Percentiles rank a stretch among this genome's conserved stretches.
These are phyloP conservation scores for Lycium barbarum DNA, from an alignment of 257 asterid genomes.

Conservation along the genomic window DNA sequence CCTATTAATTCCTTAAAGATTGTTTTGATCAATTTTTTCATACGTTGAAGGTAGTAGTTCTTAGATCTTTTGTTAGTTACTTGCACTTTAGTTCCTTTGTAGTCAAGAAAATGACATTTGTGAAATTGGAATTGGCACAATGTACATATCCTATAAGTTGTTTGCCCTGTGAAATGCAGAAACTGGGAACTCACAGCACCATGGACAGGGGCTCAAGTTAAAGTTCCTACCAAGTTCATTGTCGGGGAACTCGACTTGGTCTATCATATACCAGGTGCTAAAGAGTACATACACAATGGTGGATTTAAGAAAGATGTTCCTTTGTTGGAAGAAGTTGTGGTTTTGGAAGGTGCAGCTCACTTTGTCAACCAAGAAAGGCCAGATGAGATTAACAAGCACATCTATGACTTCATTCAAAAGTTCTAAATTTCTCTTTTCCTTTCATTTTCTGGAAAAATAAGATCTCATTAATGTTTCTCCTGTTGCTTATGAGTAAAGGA, in stretches of 20 bases:
- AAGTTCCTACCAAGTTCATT: slow-evolving; percentile 35
- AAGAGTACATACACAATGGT: slow-evolving; percentile 40
- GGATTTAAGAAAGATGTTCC: slow-evolving; percentile 36
- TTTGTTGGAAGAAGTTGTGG: slow-evolving; percentile 31
- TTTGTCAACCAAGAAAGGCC: slow-evolving; percentile 33
- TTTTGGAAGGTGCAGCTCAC: slow-evolving; percentile 34
- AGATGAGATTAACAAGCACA: slow-evolving; percentile 28
- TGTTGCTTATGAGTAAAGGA: neutral
- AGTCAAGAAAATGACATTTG: neutral
- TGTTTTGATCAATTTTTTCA: neutral
- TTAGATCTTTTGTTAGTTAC: neutral
- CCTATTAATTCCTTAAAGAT: neutral
- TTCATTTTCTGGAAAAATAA: neutral
- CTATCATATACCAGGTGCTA: slow-evolving; percentile 27
- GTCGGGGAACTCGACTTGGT: slow-evolving; percentile 38
- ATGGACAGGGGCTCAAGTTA: slow-evolving; percentile 40
- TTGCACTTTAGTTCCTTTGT: neutral
- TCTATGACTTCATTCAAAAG: slow-evolving; percentile 34
- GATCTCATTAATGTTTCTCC: neutral
- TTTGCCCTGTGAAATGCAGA: slow-evolving; percentile 13
- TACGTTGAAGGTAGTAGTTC: neutral
- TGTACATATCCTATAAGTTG: neutral
- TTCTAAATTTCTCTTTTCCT: neutral
- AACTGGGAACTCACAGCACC: slow-evolving; percentile 40
- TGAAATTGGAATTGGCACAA: neutral